phyloP scores from a whole-genome alignment of 306 rosid genomes.

The Medicago lupulina region DNA sequence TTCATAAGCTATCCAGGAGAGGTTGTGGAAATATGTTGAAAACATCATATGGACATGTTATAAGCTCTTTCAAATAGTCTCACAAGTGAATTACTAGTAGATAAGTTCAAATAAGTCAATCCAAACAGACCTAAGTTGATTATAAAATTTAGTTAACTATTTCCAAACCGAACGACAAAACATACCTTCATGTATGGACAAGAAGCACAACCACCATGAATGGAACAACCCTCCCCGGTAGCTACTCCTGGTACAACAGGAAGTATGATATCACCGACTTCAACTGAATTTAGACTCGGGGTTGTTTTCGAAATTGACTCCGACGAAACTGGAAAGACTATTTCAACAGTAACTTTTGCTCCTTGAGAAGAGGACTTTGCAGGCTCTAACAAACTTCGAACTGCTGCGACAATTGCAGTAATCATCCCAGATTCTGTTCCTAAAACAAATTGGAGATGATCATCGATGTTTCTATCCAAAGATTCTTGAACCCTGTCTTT shows the following conservation, averaged over 20 bases:
- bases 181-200: slow-evolving; percentile 99
- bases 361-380: slow-evolving; percentile 53
- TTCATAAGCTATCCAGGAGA: no score
- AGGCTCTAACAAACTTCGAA: slow-evolving; percentile 69
- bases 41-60: no score
- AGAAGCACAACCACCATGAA: slow-evolving; percentile 96
- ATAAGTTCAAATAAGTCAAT: no score
- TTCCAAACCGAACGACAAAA: slow-evolving; percentile 30
- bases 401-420: slow-evolving; percentile 85
- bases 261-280: slow-evolving; percentile 56
- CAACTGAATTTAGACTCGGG: slow-evolving; percentile 52
- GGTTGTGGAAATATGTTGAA: no score
- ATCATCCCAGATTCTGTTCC: slow-evolving; percentile 99
- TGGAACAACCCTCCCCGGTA: slow-evolving; percentile 94
- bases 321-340: slow-evolving; percentile 93
- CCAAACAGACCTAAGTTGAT: background rate
- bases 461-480: slow-evolving; percentile 76
- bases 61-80: no score
- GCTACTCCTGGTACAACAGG: slow-evolving; percentile 89
- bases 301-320: slow-evolving; percentile 79
- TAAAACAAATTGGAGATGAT: slow-evolving; percentile 88
- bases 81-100: no score
- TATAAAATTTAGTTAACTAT: slow-evolving; percentile 25
- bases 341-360: slow-evolving; percentile 75
- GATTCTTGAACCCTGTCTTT: slow-evolving; percentile 85